Evolutionary conservation across 176 grass and related monocot genomes (phyloP), one percentile per base, ranked within the genome.

Genomic region (Musa beccarii): DNA sequence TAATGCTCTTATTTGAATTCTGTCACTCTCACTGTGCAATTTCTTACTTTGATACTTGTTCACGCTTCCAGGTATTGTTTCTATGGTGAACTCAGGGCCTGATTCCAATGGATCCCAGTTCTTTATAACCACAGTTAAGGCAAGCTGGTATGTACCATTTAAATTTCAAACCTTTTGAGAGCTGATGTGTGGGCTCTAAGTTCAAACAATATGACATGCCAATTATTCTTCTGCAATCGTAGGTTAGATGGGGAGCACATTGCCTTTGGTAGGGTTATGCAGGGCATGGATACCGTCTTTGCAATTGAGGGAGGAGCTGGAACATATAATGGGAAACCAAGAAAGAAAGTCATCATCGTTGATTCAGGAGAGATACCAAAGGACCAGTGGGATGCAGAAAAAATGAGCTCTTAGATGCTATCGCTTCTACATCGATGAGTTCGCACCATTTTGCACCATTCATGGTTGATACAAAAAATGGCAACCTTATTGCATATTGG

Each of bases 161-260:
- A 2, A 29, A 15, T 17, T 19, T 6, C 34, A 43, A 43, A 43
- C 34, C 34, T 6, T 43, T 43, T 43, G 34, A 43, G 34, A 43
- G 34, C 34, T 6, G 34, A 43, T 43, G 34, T 43, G 4, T 43
- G 34, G 4, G 4, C 34, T 34, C 24, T 54, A 11, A 52, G 29
- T 9, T 15, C 54, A 34, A 29, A 49, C 62, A 73, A 43, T 59
- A 15, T 83, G 13, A 82, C 75, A 13, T 7, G 2, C 22, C 61
- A 59, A 51, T 8, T 15, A 28, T 29, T n/a, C 15, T 29, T 79
- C 28, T 69, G 50, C 6, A 16, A 55, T 24, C 72, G 2, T 81
- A 97, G 93, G 94, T 86, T 98, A 88, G 94, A 98, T 76, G 88
- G 90, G 56, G 94, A 93, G 75, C 94, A 98, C 80, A 90, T 93